Base-by-base conservation (phyloP, 495 filamentous ascomycete genomes). In the Lophiostoma macrostomum region DNA sequence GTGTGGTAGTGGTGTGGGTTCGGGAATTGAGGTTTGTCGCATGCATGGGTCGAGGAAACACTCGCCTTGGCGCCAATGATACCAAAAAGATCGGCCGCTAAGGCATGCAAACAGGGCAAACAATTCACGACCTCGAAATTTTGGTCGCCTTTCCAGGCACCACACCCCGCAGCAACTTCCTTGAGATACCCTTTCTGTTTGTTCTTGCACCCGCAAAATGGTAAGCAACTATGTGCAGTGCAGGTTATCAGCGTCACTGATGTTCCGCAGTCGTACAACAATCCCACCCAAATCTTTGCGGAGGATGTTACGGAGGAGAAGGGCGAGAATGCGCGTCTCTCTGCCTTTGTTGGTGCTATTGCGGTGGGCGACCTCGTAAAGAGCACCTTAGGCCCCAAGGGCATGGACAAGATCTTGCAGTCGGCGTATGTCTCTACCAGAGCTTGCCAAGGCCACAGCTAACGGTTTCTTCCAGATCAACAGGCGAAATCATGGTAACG, bases 351-450 rank as follows among this genome's bases (percentile, higher is more conserved):
- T 38, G 91, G 91, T 67, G 93, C 94, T 63, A 97, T 98, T 66
- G 93, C 93, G 24, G 91, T 98, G 31, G 93, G 93, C 36, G 94
- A 97, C 68, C 69, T 95, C 62, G 93, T 98, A 20, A 98, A 98
- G 80, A 93, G 87, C 67, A 98, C 93, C 7, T 76, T 98, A 12
- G 93, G 93, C 11, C 94, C 93, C 1, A 96, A 97, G 76, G 93
- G 93, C 63, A 97, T 97, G 94, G 94, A 98, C 75, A 97, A 98
- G 77, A 98, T 98, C 70, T 74, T 97, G 69, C 93, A 97, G 69
- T 96, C 91, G 73, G 94, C 90, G 86, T 95, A 80, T 34, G 81
- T 77, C 47, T 53, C 4, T 25, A 43, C 27, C 30, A 5, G 5
- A 29, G 16, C 23, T 43, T 40, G 22, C 30, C 5, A 27, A 11